Evolutionary conservation across 2,329 filamentous ascomycete species (phyloP).

Genomic region (Apiospora marii): DNA sequence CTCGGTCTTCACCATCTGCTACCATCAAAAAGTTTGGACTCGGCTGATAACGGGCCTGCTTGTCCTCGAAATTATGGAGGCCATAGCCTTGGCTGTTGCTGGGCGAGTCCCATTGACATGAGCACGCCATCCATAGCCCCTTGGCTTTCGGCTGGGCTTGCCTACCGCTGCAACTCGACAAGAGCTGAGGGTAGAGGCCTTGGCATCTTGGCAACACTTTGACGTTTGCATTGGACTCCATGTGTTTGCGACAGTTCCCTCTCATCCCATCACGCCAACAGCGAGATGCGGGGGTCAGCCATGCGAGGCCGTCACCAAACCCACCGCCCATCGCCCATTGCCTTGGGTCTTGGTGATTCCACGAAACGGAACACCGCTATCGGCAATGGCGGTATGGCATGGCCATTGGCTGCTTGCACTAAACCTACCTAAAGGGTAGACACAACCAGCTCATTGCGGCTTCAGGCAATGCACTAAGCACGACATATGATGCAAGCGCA

Average conservation of each 20-base stretch:
- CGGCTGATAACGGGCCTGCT: not conserved
- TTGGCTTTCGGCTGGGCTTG: not conserved
- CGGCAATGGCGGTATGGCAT: too few species aligned
- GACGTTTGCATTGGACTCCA: not conserved
- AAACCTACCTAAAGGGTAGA: too few species aligned
- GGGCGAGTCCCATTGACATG: not conserved
- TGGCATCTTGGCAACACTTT: not conserved
- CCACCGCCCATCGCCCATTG: too few species aligned
- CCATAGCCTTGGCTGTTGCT: not conserved
- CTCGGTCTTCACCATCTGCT: not conserved
- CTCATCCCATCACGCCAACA: too few species aligned
- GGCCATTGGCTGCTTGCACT: too few species aligned
- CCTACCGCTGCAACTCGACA: not conserved
- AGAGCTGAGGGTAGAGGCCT: not conserved
- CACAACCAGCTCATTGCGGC: too few species aligned
- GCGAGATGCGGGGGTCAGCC: too few species aligned
- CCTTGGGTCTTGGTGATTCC: too few species aligned
- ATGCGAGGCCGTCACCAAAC: too few species aligned
- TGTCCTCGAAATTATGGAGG: not conserved
- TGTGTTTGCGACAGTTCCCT: not conserved
- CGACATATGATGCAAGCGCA: too few species aligned
- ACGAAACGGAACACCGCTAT: too few species aligned
- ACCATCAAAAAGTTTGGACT: not conserved
- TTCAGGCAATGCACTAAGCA: too few species aligned
- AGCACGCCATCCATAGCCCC: slow-evolving; percentile 10